phyloP scores from a whole-genome alignment of 495 filamentous ascomycete species.

The Trichoderma asperelloides region DNA sequence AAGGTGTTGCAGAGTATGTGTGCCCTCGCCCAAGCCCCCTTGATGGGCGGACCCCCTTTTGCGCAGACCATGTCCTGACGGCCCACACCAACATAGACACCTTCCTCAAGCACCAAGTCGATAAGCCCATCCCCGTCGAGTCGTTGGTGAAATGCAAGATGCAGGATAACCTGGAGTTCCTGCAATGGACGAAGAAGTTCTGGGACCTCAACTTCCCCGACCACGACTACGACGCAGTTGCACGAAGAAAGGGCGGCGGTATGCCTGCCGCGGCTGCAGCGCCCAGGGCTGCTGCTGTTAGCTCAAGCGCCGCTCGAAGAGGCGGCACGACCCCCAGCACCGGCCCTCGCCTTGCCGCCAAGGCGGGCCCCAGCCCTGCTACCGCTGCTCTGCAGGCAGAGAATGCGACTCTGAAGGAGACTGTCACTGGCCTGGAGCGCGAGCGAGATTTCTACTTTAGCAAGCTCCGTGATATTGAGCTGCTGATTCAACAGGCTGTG shows the following conservation, averaged over 20 bases:
- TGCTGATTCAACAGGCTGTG: slow-evolving; percentile 83
- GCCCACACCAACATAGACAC: slow-evolving; percentile 43
- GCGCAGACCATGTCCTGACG: neutral
- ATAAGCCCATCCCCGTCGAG: slow-evolving; percentile 81
- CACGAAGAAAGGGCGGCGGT: slow-evolving; percentile 70
- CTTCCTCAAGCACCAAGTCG: slow-evolving; percentile 77
- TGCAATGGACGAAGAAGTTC: slow-evolving; percentile 91
- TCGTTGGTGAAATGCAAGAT: slow-evolving; percentile 94
- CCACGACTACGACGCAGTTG: slow-evolving; percentile 87
- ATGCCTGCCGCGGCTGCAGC: slow-evolving; percentile 40
- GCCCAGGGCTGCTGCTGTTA: slow-evolving; percentile 35
- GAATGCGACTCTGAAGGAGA: slow-evolving; percentile 76
- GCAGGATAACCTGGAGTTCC: slow-evolving; percentile 99
- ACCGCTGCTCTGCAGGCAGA: slow-evolving; percentile 67
- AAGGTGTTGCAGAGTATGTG: slow-evolving; percentile 87
- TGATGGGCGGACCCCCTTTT: slow-evolving; percentile 8
- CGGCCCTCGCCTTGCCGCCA: slow-evolving; percentile 37
- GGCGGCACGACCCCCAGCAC: slow-evolving; percentile 70
- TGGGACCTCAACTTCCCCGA: slow-evolving; percentile 98
- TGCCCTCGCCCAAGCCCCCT: slow-evolving; percentile 6
- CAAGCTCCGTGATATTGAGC: slow-evolving; percentile 93
- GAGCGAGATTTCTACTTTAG: slow-evolving; percentile 99
- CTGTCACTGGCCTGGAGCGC: slow-evolving; percentile 75
- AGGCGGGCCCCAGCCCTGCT: slow-evolving; percentile 46
- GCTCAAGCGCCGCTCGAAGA: slow-evolving; percentile 35